Percentiles rank a stretch among this genome's conserved stretches.
Conservation (phyloP, 1,284 basidiomycete genomes). For the Psilocybe mexicana region DNA sequence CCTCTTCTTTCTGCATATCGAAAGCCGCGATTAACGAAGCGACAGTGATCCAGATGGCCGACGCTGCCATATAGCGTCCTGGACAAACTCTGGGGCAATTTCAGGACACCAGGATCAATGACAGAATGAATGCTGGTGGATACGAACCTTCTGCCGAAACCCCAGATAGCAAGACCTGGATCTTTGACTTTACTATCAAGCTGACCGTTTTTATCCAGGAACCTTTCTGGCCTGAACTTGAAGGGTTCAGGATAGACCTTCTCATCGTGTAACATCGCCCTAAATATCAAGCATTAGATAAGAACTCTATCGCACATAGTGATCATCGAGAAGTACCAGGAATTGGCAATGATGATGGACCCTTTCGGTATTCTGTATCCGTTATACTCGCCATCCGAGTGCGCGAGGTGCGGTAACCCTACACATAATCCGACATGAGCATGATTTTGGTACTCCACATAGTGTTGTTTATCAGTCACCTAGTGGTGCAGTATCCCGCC, state of each 20-base stretch:
- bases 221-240: slow-evolving; percentile 27
- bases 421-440: background rate
- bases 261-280: slow-evolving; percentile 26
- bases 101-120: background rate
- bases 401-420: slow-evolving; percentile 20
- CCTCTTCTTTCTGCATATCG: slow-evolving; percentile 16
- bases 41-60: slow-evolving; percentile 39
- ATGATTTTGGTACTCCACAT: background rate
- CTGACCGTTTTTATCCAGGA: slow-evolving; percentile 15
- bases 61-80: slow-evolving; percentile 39
- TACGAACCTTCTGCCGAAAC: slow-evolving; percentile 27
- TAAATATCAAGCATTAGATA: background rate
- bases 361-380: slow-evolving; percentile 27
- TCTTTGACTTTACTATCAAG: slow-evolving; percentile 16
- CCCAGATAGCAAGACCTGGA: slow-evolving; percentile 20
- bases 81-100: slow-evolving; percentile 34
- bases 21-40: slow-evolving; percentile 40
- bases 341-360: slow-evolving; percentile 22
- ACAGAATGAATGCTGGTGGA: background rate
- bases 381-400: slow-evolving; percentile 23
- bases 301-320: too few species aligned
- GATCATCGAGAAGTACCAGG: slow-evolving; percentile 19
- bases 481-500: slow-evolving; percentile 33
- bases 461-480: slow-evolving; percentile 16
- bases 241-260: slow-evolving; percentile 21